phyloP scores from a whole-genome alignment of 306 rosid species.

The Cicer cuneatum region DNA sequence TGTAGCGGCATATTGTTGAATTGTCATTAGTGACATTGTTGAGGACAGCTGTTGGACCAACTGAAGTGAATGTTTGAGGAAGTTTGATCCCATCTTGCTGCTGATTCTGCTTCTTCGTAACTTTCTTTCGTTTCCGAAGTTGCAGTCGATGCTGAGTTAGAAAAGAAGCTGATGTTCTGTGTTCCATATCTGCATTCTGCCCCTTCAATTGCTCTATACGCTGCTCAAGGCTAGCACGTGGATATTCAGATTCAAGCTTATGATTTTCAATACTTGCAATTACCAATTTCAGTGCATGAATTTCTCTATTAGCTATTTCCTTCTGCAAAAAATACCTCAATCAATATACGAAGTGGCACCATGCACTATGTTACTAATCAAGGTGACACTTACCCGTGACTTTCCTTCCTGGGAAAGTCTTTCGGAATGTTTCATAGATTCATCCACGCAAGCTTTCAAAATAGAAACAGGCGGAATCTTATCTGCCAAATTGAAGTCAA shows the following conservation, averaged over 20 bases:
- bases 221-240: constrained; percentile 59
- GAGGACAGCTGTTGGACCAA: constrained; percentile 40
- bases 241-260: constrained; percentile 72
- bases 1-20: constrained; percentile 50
- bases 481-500: constrained; percentile 68
- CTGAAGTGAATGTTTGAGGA: constrained; percentile 49
- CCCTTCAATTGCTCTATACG: constrained; percentile 65
- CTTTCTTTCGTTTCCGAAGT: constrained; percentile 42
- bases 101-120: constrained; percentile 38
- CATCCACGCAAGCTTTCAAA: constrained; percentile 65
- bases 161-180: constrained; percentile 49
- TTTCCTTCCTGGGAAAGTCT: constrained; percentile 62
- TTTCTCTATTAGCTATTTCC: constrained; percentile 68
- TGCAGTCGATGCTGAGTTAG: constrained; percentile 44
- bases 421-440: constrained; percentile 56
- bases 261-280: constrained; percentile 63
- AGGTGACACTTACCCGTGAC: constrained; percentile 58
- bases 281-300: constrained; percentile 62
- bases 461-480: constrained; percentile 74
- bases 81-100: constrained; percentile 59
- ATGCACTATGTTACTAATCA: constrained; percentile 29
- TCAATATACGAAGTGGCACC: constrained; percentile 43
- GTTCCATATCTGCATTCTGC: constrained; percentile 53
- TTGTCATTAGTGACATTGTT: neutral
- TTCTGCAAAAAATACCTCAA: constrained; percentile 54